These are phyloP conservation scores for Graphilbum ipis-grandicollis DNA, from an alignment of 2,329 filamentous ascomycete genomes.

Conservation along the genomic window DNA sequence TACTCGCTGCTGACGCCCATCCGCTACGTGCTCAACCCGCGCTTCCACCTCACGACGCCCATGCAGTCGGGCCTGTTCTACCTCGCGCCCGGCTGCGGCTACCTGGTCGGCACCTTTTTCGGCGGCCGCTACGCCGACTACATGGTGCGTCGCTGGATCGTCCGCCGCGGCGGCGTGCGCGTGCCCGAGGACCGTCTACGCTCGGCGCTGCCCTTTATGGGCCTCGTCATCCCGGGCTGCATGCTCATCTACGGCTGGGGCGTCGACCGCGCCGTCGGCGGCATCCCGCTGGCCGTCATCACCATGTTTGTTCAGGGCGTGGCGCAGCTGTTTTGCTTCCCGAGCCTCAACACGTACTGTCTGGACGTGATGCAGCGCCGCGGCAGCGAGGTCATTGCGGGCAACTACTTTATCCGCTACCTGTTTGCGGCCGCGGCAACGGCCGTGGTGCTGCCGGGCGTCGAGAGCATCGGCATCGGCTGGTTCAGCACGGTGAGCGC, in stretches of 20 bases:
- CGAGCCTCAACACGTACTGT: slow-evolving; percentile 57
- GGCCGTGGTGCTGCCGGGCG: slow-evolving; percentile 54
- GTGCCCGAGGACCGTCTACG: slow-evolving; percentile 54
- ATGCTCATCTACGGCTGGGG: slow-evolving; percentile 38
- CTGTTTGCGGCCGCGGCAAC: slow-evolving; percentile 55
- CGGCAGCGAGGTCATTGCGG: slow-evolving; percentile 58
- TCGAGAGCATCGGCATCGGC: slow-evolving; percentile 60
- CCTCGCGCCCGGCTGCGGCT: slow-evolving; percentile 50
- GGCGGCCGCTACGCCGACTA: slow-evolving; percentile 53
- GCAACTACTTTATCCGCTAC: slow-evolving; percentile 67
- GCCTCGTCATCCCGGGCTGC: slow-evolving; percentile 34
- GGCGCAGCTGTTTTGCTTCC: slow-evolving; percentile 52
- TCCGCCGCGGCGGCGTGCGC: slow-evolving; percentile 33
- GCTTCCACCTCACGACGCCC: slow-evolving; percentile 45
- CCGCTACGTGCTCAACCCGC: slow-evolving; percentile 53
- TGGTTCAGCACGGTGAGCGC: slow-evolving; percentile 64
- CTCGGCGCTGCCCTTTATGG: slow-evolving; percentile 40
- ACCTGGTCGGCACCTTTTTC: slow-evolving; percentile 46
- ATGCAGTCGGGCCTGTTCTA: slow-evolving; percentile 53
- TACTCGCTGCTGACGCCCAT: slow-evolving; percentile 52
- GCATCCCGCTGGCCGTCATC: slow-evolving; percentile 37
- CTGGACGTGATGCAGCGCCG: slow-evolving; percentile 61
- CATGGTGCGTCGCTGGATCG: slow-evolving; percentile 43
- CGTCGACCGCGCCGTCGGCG: slow-evolving; percentile 20
- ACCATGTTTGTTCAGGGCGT: slow-evolving; percentile 54